Base-by-base conservation (phyloP, 331 rosid genomes). In the Arachis monticola region DNA sequence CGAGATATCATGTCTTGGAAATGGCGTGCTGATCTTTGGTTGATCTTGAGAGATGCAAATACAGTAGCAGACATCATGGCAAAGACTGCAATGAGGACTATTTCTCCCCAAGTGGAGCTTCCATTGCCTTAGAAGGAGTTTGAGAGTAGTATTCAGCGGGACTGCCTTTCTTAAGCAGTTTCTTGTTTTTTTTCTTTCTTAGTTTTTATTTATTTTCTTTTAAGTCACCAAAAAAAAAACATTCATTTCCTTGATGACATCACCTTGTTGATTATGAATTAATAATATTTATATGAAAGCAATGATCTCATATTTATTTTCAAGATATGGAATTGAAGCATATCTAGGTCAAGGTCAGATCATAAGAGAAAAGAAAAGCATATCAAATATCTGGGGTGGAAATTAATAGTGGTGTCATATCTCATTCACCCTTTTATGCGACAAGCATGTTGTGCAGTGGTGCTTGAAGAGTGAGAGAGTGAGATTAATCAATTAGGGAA, bases 371-470 rank as follows among this genome's bases (percentile, higher is more conserved):
- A 77, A 51, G 6, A 3, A 51, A 47, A 47, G 35, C 70, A 71
- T 74, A 55, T 53, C 47, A 65, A 60, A 68, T 30, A 46, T 52
- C 60, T 80, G 67, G 72, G 80, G 81, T 17, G 68, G 38, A 32
- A 32, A 32, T 32, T 32, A 60, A 85, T 2, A 86, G 83, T 84
- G 93, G 22, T 75, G 93, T 91, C 91, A 72, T 70, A 72, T 85
- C 90, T 80, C 74, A 83, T 83, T 70, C 80, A 72, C 84, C 74
- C 93, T 88, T 88, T 89, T 88, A 85, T 60, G 93, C 81, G 93
- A 89, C 98, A 86, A 73, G 83, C 85, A 84, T 83, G 80, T 85
- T 82, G 66, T 61, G 78, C 78, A 77, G 62, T 76, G 86, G 87
- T 81, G 92, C 74, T 82, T 32, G 35, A 48, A 48, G 88, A 79